Evolutionary conservation across 2,329 filamentous ascomycete genomes (phyloP), one percentile per base, ranked within the genome.

Genomic region (Aspergillus fijiensis): DNA sequence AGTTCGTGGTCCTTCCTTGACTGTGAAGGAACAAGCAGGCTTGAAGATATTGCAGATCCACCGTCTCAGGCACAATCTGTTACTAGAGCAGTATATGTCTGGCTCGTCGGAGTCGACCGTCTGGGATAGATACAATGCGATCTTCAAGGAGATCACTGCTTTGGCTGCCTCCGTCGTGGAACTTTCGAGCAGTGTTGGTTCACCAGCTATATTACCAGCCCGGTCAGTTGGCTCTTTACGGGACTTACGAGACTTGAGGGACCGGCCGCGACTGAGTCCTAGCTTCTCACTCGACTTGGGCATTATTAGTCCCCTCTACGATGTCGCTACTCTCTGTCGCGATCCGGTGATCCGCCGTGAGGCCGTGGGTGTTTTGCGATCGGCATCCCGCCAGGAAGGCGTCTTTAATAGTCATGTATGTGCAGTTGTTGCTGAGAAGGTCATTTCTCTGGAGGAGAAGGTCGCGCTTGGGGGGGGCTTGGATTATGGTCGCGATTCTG

Each of bases 281-380:
- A 55, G 31, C 3, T 73, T 73, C 54, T 68, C 69, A 7, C 70
- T 73, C 23, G 70, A 73, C 55, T 64, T 68, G n/a, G 69, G 70
- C 9, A 65, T 72, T 16, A 66, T 72, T 12, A 63, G 63, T 23
- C 63, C 67, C 3, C 57, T 72, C 14, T 70, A 67, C 16, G 65
- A 70, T 23, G 64, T 69, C 16, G 69, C 69, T 49, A 65, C 68
- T n/a, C 63, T 68, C 49, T 73, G 71, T 56, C 67, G 71, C 7
- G 70, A 73, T 51, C 71, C 71, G 4, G 45, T 60, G 14, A 69
- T 70, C 53, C 68, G 71, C 48, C 65, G 71, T 7, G 62, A 60
- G 42, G 71, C 71, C 10, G 59, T 72, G n/a, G 29, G 57, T 14
- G 50, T 72, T n/a, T 63, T 72, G 4, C 64, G 67, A 23, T 58